These are phyloP conservation scores for Chaetothyriales sp. DNA, from an alignment of 2,329 filamentous ascomycete genomes.

Conservation along the genomic window DNA sequence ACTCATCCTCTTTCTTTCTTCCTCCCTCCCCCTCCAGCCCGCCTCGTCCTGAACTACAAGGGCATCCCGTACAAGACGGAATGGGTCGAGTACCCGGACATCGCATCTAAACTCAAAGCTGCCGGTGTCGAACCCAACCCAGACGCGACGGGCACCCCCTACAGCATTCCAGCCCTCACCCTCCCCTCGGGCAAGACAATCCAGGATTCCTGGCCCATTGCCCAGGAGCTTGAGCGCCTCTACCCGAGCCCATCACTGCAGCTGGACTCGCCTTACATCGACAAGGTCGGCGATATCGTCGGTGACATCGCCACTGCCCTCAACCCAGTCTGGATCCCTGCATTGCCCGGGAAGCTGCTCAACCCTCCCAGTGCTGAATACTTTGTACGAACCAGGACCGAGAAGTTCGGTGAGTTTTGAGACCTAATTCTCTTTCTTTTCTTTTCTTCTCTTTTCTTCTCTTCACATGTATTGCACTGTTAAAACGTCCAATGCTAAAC, in stretches of 20 bases:
- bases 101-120: conserved; percentile 36
- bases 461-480: not conserved
- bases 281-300: conserved; percentile 31
- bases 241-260: conserved; percentile 45
- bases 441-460: not conserved
- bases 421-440: not conserved
- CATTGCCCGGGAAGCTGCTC: conserved; percentile 38
- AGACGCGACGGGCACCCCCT: not conserved
- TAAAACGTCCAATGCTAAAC: not conserved
- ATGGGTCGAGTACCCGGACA: conserved; percentile 55
- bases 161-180: conserved; percentile 10
- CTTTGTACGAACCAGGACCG: conserved; percentile 39
- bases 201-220: conserved; percentile 51
- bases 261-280: conserved; percentile 38
- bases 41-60: conserved; percentile 54
- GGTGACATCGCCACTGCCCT: conserved; percentile 22
- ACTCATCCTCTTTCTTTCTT: not conserved
- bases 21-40: too few species aligned
- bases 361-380: conserved; percentile 37
- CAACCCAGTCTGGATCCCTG: conserved; percentile 31
- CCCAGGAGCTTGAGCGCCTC: conserved; percentile 40
- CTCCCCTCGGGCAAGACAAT: conserved; percentile 43
- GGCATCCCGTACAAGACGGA: conserved; percentile 50
- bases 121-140: not conserved
- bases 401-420: conserved; percentile 7